Base-by-base conservation (phyloP, 2,329 filamentous ascomycete species). In the Stemphylium lycopersici region DNA sequence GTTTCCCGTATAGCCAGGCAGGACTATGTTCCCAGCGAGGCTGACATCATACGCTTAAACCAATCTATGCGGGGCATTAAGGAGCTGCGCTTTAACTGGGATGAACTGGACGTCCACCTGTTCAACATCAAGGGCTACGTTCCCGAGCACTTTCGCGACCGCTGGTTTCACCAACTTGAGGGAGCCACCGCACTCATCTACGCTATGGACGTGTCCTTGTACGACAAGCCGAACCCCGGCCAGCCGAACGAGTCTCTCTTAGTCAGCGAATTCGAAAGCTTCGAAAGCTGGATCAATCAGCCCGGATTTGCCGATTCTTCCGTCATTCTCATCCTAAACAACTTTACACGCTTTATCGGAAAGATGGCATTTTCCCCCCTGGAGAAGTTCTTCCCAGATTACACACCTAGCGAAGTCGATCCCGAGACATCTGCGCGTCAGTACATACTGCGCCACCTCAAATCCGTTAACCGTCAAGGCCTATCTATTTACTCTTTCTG, bases 111-210 rank as follows among this genome's bases (percentile, higher is more conserved):
- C 22, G 65, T 74, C 4, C 72, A 73, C 41, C 62, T 74, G 2
- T 74, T 74, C 63, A 73, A 72, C 57, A 69, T 74, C 49, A 66
- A 59, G 20, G 68, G 68, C 40, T 68, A 63, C 49, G 63, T 72
- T 8, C 66, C 69, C 1, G 59, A 65, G 31, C 66, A 70, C 37
- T 73, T 74, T 52, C 65, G 66, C 6, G 70, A 69, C 29, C 70
- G 71, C 29, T 74, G 72, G 72, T 68, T 72, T 50, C 72, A 74
- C 38, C 72, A 74, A 43, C 67, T 74, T 47, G 72, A 74, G 46
- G 66, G 65, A 20, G 66, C 66, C 1, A 67, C 72, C 0, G 63
- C 72, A 1, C 58, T 74, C 12, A 58, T 74, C 41, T 74, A 70
- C 52, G 68, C 66, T 2, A 64, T 73, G 31, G 71, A 74, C 40